phyloP scores from a whole-genome alignment of 352 stramenopile species.

The Albugo laibachii region DNA sequence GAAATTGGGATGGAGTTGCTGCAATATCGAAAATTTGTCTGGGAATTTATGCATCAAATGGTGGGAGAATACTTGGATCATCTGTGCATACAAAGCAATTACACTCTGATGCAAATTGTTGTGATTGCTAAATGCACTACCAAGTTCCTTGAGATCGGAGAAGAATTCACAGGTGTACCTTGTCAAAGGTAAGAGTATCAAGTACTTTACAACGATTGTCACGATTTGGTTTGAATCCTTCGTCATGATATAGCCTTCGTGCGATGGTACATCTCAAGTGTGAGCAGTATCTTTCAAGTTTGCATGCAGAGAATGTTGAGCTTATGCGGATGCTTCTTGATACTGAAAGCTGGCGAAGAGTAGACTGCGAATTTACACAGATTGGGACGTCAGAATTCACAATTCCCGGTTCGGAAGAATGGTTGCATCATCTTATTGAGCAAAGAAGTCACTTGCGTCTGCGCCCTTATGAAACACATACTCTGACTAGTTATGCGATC shows the following conservation, averaged over 20 bases:
- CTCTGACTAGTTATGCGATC: constrained; percentile 13
- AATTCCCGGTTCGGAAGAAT: constrained; percentile 8
- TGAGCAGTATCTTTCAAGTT: constrained; percentile 53
- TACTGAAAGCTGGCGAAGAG: constrained; percentile 54
- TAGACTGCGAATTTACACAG: constrained; percentile 20
- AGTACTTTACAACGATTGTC: constrained; percentile 25
- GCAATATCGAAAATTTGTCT: constrained; percentile 69
- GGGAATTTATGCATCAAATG: constrained; percentile 73
- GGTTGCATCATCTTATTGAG: constrained; percentile 39
- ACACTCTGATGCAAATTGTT: constrained; percentile 76
- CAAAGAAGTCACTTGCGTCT: constrained; percentile 59
- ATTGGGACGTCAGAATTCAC: constrained; percentile 22
- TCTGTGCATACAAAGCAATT: constrained; percentile 23
- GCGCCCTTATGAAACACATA: constrained; percentile 2
- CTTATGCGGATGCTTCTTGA: constrained; percentile 67
- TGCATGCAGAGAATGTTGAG: constrained; percentile 72
- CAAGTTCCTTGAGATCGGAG: constrained; percentile 59
- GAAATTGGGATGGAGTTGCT: constrained; percentile 60
- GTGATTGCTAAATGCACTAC: constrained; percentile 49
- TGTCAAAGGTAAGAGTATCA: constrained; percentile 3
- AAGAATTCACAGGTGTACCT: constrained; percentile 60
- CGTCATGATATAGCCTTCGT: constrained; percentile 17
- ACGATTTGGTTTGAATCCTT: background rate
- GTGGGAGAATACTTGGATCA: constrained; percentile 49
- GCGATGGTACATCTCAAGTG: constrained; percentile 56